Conservation (phyloP, 257 asterid species). For the Mentha longifolia region DNA sequence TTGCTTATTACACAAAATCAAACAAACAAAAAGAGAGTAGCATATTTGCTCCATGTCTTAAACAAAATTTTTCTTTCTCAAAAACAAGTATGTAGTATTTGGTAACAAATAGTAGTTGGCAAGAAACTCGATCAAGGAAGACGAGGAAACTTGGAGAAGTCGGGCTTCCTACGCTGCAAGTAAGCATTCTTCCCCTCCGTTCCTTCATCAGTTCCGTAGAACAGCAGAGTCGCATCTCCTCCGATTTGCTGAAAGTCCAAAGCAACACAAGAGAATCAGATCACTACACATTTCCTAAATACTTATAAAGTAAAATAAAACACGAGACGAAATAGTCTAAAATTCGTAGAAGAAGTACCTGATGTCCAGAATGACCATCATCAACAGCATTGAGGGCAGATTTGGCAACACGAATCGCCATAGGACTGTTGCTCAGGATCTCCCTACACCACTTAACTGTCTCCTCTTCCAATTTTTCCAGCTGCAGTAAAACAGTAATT, state of each 20-base stretch:
- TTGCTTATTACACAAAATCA: too few relatives aligned
- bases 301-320: background rate
- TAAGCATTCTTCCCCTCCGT: slow-evolving; percentile 88
- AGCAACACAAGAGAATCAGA: background rate
- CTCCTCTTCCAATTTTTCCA: slow-evolving; percentile 82
- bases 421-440: slow-evolving; percentile 91
- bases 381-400: slow-evolving; percentile 93
- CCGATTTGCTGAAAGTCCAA: slow-evolving; percentile 59
- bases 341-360: too few relatives aligned
- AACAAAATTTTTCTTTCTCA: too few relatives aligned
- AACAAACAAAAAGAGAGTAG: too few relatives aligned
- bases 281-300: background rate
- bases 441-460: slow-evolving; percentile 92
- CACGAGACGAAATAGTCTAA: background rate
- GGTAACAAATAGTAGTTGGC: too few relatives aligned
- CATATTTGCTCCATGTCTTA: too few relatives aligned
- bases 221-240: slow-evolving; percentile 87
- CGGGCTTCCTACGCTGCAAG: slow-evolving; percentile 65
- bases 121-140: slow-evolving; percentile 49
- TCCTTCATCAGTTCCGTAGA: slow-evolving; percentile 93
- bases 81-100: too few relatives aligned
- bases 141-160: slow-evolving; percentile 81
- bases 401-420: slow-evolving; percentile 81
- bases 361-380: slow-evolving; percentile 89
- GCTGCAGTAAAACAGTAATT: slow-evolving; percentile 34